phyloP scores from a whole-genome alignment of 169 alveolate species.

The Plasmodium malariae region DNA sequence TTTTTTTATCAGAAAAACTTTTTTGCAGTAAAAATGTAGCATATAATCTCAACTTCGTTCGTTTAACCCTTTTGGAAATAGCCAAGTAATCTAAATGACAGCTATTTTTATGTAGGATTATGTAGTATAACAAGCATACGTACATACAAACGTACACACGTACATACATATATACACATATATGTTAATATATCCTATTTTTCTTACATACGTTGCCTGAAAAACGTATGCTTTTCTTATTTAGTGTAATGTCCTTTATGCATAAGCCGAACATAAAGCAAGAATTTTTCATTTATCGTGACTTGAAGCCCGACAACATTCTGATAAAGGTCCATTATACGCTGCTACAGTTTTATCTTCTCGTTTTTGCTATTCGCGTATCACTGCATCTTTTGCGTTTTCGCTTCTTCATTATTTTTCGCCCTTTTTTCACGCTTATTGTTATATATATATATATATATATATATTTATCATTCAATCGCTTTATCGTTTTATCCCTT shows the following conservation, averaged over 20 bases:
- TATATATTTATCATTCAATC: no score
- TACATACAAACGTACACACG: no score
- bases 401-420: not conserved
- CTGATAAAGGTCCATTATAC: constrained; percentile 26
- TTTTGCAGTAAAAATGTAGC: constrained; percentile 23
- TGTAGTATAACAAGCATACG: no score
- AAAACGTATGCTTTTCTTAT: not conserved
- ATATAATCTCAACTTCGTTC: constrained; percentile 40
- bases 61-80: constrained; percentile 64
- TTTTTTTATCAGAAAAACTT: constrained; percentile 28
- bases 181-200: no score
- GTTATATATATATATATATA: not conserved
- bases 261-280: constrained; percentile 32
- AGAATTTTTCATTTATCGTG: constrained; percentile 62
- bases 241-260: constrained; percentile 53
- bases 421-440: not conserved
- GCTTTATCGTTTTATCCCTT: not conserved
- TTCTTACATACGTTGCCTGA: no score
- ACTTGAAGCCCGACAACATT: constrained; percentile 62
- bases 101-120: no score
- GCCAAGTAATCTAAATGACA: constrained; percentile 49
- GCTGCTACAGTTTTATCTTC: not conserved
- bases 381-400: no score
- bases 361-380: no score
- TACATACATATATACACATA: not conserved